These are phyloP conservation scores for Globisporangium cylindrosporum DNA, from an alignment of 352 stramenopile genomes.

Conservation along the genomic window DNA sequence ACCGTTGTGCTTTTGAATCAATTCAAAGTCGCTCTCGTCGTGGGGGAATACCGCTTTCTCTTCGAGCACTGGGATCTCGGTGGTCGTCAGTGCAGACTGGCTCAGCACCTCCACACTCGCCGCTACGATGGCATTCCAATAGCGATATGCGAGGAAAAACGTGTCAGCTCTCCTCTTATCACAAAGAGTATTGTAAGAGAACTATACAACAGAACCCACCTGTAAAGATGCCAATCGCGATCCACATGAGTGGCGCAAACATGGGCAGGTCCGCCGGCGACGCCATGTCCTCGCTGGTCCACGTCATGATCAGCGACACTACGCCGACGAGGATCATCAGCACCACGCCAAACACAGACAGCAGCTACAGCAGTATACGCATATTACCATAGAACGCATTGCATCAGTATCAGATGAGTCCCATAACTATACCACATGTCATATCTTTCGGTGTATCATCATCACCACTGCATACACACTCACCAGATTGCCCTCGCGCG, in stretches of 20 bases:
- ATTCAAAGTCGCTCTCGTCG: conserved; percentile 53
- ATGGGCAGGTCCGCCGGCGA: conserved; percentile 59
- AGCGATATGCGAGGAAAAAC: neutral
- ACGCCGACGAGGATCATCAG: conserved; percentile 63
- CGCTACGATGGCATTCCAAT: conserved; percentile 17
- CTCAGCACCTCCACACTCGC: conserved; percentile 50
- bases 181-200: neutral
- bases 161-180: neutral
- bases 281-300: conserved; percentile 44
- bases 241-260: conserved; percentile 80
- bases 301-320: conserved; percentile 57
- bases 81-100: conserved; percentile 16
- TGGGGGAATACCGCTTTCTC: conserved; percentile 60
- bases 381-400: neutral
- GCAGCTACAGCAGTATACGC: conserved; percentile 30
- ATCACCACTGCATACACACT: conserved; percentile 1
- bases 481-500: conserved; percentile 54
- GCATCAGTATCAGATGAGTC: neutral
- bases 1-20: conserved; percentile 49
- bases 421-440: neutral
- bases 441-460: neutral
- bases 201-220: conserved; percentile 20
- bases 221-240: conserved; percentile 75
- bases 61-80: conserved; percentile 38
- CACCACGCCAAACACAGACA: conserved; percentile 66